These are phyloP conservation scores for Eimeria mitis DNA, from an alignment of 169 alveolate species.

Conservation along the genomic window DNA sequence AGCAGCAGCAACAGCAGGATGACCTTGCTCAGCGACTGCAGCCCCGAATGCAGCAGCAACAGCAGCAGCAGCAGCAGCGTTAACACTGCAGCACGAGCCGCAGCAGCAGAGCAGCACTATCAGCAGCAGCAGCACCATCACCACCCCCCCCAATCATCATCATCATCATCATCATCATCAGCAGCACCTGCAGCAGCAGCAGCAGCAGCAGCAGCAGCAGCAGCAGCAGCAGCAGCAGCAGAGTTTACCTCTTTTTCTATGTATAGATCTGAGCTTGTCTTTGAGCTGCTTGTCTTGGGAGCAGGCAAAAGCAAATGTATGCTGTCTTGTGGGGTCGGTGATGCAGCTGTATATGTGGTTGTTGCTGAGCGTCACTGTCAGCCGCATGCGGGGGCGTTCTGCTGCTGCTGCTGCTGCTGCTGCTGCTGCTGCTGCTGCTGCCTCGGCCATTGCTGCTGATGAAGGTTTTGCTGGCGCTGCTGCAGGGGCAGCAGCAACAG, in stretches of 20 bases:
- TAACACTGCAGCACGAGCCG: background rate
- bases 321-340: background rate
- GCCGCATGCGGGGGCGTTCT: background rate
- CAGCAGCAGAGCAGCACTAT: background rate
- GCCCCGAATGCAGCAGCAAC: background rate
- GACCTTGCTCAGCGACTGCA: background rate
- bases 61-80: background rate
- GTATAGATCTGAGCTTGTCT: background rate
- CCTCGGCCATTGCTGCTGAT: background rate
- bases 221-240: constrained; percentile 1
- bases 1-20: background rate
- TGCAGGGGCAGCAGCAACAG: background rate
- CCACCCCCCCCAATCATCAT: background rate
- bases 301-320: constrained; percentile 16
- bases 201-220: constrained; percentile 9
- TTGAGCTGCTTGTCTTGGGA: background rate
- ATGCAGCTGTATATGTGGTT: constrained; percentile 39
- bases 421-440: background rate
- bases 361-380: constrained; percentile 22
- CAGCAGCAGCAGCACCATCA: background rate
- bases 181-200: constrained; percentile 7
- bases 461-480: background rate
- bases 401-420: constrained; percentile 56
- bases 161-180: background rate
- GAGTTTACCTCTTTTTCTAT: constrained; percentile 12